phyloP scores from a whole-genome alignment of 805 yeast species.

The Komagataella ulmi region DNA sequence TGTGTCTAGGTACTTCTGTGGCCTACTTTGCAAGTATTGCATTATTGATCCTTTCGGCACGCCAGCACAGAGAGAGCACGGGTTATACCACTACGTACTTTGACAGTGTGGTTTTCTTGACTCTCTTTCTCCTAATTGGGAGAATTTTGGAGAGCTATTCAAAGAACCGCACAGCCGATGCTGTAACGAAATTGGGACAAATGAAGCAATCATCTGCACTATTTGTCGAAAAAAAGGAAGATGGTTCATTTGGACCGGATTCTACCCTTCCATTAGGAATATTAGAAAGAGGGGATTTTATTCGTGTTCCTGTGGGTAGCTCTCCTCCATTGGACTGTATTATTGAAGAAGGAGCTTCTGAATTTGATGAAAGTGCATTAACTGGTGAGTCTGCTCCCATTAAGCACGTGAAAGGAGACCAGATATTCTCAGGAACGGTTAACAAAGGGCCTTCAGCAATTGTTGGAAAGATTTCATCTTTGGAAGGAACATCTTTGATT shows the following conservation, averaged over 20 bases:
- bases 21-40: constrained; percentile 60
- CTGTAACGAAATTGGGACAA: constrained; percentile 38
- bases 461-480: constrained; percentile 39
- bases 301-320: constrained; percentile 37
- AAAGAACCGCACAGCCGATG: constrained; percentile 53
- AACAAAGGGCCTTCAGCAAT: constrained; percentile 45
- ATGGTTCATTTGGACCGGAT: constrained; percentile 14
- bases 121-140: constrained; percentile 62
- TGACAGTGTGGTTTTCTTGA: constrained; percentile 67
- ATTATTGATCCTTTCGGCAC: constrained; percentile 32
- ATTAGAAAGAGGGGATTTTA: constrained; percentile 38
- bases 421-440: constrained; percentile 60
- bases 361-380: constrained; percentile 48
- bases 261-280: constrained; percentile 23
- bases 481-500: constrained; percentile 51
- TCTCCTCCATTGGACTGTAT: constrained; percentile 50
- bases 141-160: constrained; percentile 54
- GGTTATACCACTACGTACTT: constrained; percentile 57
- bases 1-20: constrained; percentile 61
- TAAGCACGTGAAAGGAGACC: constrained; percentile 44
- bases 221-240: constrained; percentile 17
- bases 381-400: constrained; percentile 56
- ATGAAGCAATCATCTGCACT: constrained; percentile 38
- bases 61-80: constrained; percentile 9
- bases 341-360: constrained; percentile 28